Base-by-base conservation (phyloP, 805 yeast genomes). In the Saccharomycopsis sp. region DNA sequence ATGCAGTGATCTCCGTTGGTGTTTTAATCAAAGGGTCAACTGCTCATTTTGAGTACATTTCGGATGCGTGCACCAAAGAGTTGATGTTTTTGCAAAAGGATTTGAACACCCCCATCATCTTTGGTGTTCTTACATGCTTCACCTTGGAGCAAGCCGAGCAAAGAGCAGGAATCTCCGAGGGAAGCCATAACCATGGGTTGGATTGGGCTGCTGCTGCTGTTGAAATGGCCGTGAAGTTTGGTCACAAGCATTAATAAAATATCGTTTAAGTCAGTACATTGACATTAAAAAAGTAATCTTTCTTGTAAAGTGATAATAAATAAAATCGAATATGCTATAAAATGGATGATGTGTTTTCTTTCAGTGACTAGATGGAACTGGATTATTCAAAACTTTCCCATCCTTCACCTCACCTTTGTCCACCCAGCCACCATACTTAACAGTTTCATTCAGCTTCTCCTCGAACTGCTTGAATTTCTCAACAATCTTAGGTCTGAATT, bases 121-220 rank as follows among this genome's bases (percentile, higher is more conserved):
- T 87, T 57, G 98, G 98, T 49, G 76, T 92, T 21, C 72, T 92
- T 54, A 92, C 97, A 16, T 88, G 96, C 61, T 62, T 88, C 52
- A 88, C 95, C 21, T 95, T 87, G 52, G 88, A 82, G 54, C 98
- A 92, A 65, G 98, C 97, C 10, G 73, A 80, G 51, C 77, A 78
- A 16, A 79, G 98, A 63, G 95, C 97, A 9, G 98, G 97, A 19
- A 65, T 89, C 48, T 60, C 68, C 30, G 62, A 62, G 22, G 48
- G 59, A 15, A 73, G 78, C 77, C 97, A 92, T 62, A 89, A 89
- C 67, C 98, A 92, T 56, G 98, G 98, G 50, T 85, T 74, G 56
- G 98, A 92, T 61, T 89, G 98, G 98, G 98, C 95, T 52, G 88
- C 94, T 26, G 96, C 96, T 41, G 98, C 98, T 12, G 95, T 92